phyloP scores from a whole-genome alignment of 75 land plant genomes.

The Sequoia sempervirens region DNA sequence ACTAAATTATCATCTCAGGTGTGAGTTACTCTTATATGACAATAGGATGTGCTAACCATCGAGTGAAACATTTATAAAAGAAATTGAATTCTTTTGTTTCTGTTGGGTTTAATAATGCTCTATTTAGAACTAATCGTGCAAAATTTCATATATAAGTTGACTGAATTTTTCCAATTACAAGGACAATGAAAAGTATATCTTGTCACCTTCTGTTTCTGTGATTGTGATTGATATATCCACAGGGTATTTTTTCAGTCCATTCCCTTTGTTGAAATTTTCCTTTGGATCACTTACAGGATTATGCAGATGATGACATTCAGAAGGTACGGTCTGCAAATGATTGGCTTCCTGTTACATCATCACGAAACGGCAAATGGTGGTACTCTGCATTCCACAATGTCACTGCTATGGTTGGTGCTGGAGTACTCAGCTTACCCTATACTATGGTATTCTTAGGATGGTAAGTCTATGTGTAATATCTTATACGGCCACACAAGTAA shows the following conservation, averaged over 20 bases:
- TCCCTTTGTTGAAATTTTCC: background rate
- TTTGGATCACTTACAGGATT: background rate
- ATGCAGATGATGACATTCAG: background rate
- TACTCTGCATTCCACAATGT: slow-evolving; percentile 71
- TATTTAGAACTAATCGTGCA: background rate
- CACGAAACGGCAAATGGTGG: slow-evolving; percentile 65
- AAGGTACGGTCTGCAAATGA: slow-evolving; percentile 16
- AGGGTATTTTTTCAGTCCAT: background rate
- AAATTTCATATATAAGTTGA: too few relatives aligned
- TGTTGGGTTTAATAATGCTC: background rate
- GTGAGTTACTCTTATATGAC: background rate
- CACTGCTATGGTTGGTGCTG: slow-evolving; percentile 52
- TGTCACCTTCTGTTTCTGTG: background rate
- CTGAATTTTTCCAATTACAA: background rate
- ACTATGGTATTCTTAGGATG: slow-evolving; percentile 60
- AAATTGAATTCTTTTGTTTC: background rate
- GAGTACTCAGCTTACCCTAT: slow-evolving; percentile 43
- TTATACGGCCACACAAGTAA: background rate
- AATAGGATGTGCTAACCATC: background rate
- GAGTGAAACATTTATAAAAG: background rate
- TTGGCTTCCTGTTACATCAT: slow-evolving; percentile 47
- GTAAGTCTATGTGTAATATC: slow-evolving; percentile 14
- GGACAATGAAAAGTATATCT: background rate
- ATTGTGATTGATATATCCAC: background rate
- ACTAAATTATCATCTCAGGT: background rate